Conservation (phyloP, 2,329 filamentous ascomycete genomes). For the Penicillium sp. region DNA sequence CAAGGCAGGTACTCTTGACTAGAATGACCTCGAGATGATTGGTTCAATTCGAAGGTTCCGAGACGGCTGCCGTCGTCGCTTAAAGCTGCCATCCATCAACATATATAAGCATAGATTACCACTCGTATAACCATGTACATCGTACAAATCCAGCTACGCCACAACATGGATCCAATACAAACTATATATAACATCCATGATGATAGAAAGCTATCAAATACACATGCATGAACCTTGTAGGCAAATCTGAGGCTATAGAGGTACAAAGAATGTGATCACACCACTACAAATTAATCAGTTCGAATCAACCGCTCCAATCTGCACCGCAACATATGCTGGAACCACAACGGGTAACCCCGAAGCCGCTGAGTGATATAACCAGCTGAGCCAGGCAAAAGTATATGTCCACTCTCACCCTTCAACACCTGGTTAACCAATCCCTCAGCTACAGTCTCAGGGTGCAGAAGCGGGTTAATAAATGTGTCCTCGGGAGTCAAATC, state of each 20-base stretch:
- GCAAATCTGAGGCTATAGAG: too few species aligned
- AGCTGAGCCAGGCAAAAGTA: constrained; percentile 54
- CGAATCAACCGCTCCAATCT: constrained; percentile 30
- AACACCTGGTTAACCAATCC: constrained; percentile 62
- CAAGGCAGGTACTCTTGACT: too few species aligned
- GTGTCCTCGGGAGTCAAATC: constrained; percentile 54
- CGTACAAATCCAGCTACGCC: too few species aligned
- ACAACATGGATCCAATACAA: too few species aligned
- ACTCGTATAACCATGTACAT: too few species aligned
- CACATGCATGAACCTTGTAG: background rate
- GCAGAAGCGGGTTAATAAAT: constrained; percentile 56
- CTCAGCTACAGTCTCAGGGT: constrained; percentile 65
- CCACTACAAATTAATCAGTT: background rate
- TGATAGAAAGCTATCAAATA: too few species aligned
- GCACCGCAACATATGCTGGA: constrained; percentile 55
- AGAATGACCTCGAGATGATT: too few species aligned
- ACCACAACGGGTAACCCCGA: constrained; percentile 62
- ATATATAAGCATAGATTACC: background rate
- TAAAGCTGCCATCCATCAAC: background rate
- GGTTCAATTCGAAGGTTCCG: too few species aligned
- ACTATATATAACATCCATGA: too few species aligned
- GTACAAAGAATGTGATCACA: too few species aligned
- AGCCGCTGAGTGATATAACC: constrained; percentile 44
- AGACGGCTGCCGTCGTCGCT: background rate
- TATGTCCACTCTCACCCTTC: constrained; percentile 56